Evolutionary conservation across 2,329 filamentous ascomycete genomes (phyloP), one percentile per base, ranked within the genome.

Genomic region (Talaromyces sp.): DNA sequence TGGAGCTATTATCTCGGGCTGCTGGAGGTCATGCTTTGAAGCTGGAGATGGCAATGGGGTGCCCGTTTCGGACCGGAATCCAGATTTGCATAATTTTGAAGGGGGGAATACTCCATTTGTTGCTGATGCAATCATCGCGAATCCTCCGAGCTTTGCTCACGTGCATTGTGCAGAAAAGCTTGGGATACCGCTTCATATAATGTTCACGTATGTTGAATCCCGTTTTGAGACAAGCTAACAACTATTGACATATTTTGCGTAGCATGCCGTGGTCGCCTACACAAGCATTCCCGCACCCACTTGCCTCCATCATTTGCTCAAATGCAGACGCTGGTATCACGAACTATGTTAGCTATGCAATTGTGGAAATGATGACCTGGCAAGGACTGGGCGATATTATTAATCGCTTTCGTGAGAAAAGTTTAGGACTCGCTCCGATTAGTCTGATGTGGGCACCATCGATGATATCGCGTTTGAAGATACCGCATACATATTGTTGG

Each of bases 291-390:
- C 89, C 90, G 0, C 91, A 96, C 66, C 91, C 91, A 0, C 78
- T 96, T 22, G 90, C 91, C 0, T 93, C 94, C 63, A 86, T 96
- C 58, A 83, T 89, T 62, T 85, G 84, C 1, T 84, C 86, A 0
- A 90, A 91, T 64, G 87, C 88, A 1, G 89, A 94, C 65, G 80
- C 84, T 5, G 83, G 83, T n/a, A 81, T 90, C 59, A 88, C 89
- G 0, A 96, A 94, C 65, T 93, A 89, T 67, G 80, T 95, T 58
- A 89, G 88, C 0, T 96, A 96, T 66, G 85, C 87, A 0, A 77
- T 96, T 19, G 88, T 96, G 2, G 91, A 96, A 64, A 89, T 95
- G 83, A 85, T 96, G 80, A 92, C 91, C 10, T 96, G 91, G 91
- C 91, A 96, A 73, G 91, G 91, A 0, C 76, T 96, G 3, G 92